These are phyloP conservation scores for Coemansia sp. DNA, from an alignment of 192 early-diverging fungal species.

Conservation along the genomic window DNA sequence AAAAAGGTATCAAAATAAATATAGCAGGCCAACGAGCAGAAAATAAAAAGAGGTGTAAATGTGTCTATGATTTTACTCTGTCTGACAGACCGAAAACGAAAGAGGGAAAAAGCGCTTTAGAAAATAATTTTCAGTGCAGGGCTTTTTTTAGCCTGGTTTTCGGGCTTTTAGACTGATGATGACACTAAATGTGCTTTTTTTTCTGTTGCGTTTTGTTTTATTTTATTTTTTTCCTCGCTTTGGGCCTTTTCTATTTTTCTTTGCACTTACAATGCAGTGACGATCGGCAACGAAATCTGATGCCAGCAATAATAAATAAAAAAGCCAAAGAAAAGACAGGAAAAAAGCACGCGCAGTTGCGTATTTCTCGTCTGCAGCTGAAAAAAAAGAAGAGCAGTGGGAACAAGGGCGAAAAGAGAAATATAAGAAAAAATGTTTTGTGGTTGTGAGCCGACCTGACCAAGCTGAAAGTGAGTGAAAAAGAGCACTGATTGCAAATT, in stretches of 20 bases:
- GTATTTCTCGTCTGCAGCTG: background rate
- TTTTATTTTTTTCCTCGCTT: background rate
- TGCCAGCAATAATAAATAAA: background rate
- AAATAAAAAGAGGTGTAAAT: background rate
- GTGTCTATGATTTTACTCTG: background rate
- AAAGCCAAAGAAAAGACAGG: background rate
- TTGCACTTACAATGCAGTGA: constrained; percentile 3
- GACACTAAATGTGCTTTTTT: too few species aligned
- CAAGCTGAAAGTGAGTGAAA: too few species aligned
- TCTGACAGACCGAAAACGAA: background rate
- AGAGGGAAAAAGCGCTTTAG: background rate
- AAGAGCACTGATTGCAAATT: too few species aligned
- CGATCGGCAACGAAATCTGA: constrained; percentile 1
- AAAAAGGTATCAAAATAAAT: background rate
- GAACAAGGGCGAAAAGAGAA: background rate
- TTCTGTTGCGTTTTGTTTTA: background rate
- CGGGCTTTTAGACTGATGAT: too few species aligned
- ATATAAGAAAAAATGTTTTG: background rate
- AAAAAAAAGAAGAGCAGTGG: background rate
- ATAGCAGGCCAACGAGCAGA: background rate
- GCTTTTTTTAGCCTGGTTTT: too few species aligned
- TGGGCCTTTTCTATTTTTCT: constrained; percentile 1
- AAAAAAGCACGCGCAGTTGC: constrained; percentile 6
- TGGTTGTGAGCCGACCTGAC: background rate
- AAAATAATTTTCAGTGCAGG: too few species aligned